Percentiles rank a stretch among this genome's conserved stretches.
phyloP scores from a whole-genome alignment of 495 filamentous ascomycete genomes.

The Coniosporium apollinis region DNA sequence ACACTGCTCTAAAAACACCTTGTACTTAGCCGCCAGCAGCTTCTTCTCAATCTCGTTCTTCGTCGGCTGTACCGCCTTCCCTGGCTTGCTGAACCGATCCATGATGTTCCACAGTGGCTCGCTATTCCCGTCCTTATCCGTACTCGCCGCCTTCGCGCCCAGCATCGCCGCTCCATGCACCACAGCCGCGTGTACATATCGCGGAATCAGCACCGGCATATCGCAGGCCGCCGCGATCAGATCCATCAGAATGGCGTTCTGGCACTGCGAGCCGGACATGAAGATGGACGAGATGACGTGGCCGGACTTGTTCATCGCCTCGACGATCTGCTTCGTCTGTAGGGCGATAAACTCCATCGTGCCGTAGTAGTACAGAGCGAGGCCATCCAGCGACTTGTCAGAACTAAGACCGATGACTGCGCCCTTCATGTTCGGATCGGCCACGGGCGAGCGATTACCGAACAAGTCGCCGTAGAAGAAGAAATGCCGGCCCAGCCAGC shows the following conservation, averaged over 20 bases:
- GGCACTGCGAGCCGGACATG: constrained; percentile 95
- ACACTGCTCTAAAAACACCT: constrained; percentile 34
- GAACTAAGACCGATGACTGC: constrained; percentile 69
- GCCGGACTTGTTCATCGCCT: constrained; percentile 74
- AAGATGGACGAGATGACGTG: constrained; percentile 83
- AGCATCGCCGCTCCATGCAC: constrained; percentile 95
- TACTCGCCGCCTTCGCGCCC: constrained; percentile 76
- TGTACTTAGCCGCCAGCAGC: constrained; percentile 71
- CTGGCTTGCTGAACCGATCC: constrained; percentile 90
- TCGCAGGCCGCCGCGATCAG: constrained; percentile 80
- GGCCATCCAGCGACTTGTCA: constrained; percentile 67
- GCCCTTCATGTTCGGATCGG: constrained; percentile 81
- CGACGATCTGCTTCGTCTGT: constrained; percentile 88
- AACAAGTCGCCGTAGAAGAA: constrained; percentile 99
- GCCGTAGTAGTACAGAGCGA: constrained; percentile 82
- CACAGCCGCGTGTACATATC: constrained; percentile 89
- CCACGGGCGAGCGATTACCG: constrained; percentile 88
- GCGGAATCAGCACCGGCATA: constrained; percentile 81
- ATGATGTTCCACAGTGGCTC: constrained; percentile 85
- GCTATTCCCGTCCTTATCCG: constrained; percentile 25
- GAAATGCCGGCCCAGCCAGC: constrained; percentile 77
- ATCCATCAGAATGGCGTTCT: constrained; percentile 79
- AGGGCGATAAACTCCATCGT: constrained; percentile 95
- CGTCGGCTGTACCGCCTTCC: constrained; percentile 60
- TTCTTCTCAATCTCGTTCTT: constrained; percentile 55